A percentile compares a stretch with the other conserved stretches of the same genome.
phyloP scores from a whole-genome alignment of 2,329 filamentous ascomycete genomes.

The Rhynchosporium graminicola region DNA sequence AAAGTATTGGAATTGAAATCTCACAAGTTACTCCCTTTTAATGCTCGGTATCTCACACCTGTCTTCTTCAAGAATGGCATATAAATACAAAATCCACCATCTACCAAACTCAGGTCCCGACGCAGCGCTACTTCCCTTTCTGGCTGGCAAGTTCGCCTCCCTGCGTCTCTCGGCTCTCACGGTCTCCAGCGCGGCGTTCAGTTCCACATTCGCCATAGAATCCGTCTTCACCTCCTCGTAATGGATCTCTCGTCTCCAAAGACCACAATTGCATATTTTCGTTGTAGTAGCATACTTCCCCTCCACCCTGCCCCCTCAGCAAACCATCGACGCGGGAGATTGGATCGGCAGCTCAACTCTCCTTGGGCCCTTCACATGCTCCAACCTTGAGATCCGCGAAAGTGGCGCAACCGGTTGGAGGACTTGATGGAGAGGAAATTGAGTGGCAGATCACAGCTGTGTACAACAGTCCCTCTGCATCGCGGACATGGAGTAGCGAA shows the following conservation, averaged over 20 bases:
- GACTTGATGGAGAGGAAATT: conserved; percentile 35
- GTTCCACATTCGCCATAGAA: conserved; percentile 40
- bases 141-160: conserved; percentile 34
- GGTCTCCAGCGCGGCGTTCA: conserved; percentile 37
- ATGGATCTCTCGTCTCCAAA: conserved; percentile 37
- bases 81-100: conserved; percentile 30
- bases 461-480: conserved; percentile 28
- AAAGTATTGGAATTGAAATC: background rate
- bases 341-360: conserved; percentile 42
- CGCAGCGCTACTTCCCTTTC: conserved; percentile 26
- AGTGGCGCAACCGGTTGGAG: conserved; percentile 32
- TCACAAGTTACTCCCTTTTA: background rate
- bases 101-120: conserved; percentile 25
- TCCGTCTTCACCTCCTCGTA: conserved; percentile 32
- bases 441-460: conserved; percentile 36
- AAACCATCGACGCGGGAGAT: conserved; percentile 32
- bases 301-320: conserved; percentile 18
- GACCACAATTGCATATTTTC: conserved; percentile 36
- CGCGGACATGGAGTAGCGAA: conserved; percentile 33
- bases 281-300: conserved; percentile 35
- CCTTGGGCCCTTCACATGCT: conserved; percentile 35
- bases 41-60: background rate
- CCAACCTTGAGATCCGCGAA: conserved; percentile 34
- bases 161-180: conserved; percentile 39
- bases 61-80: conserved; percentile 20